These are phyloP conservation scores for Cyberlindnera lachancei DNA, from an alignment of 805 yeast genomes.

Conservation along the genomic window DNA sequence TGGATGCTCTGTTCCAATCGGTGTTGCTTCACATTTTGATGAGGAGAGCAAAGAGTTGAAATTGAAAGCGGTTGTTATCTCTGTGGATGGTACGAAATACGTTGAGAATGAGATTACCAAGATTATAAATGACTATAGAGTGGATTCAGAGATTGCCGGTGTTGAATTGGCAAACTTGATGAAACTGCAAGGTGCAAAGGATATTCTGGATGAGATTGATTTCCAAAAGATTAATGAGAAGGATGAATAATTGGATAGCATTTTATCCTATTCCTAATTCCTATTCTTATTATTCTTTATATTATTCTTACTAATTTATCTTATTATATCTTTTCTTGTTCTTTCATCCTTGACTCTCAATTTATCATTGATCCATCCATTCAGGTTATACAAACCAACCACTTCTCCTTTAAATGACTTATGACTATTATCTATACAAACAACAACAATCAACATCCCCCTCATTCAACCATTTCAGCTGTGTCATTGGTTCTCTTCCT, in stretches of 20 bases:
- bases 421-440: too few species aligned
- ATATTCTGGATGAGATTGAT: constrained; percentile 73
- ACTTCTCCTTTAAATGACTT: too few species aligned
- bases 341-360: too few species aligned
- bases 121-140: constrained; percentile 30
- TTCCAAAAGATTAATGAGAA: constrained; percentile 46
- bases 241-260: constrained; percentile 23
- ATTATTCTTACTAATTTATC: too few species aligned
- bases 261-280: too few species aligned
- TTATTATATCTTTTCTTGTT: too few species aligned
- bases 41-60: constrained; percentile 37
- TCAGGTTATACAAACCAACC: too few species aligned
- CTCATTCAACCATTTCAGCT: too few species aligned
- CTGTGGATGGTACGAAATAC: constrained; percentile 69
- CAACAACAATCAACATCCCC: too few species aligned
- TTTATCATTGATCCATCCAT: too few species aligned
- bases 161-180: constrained; percentile 56
- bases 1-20: constrained; percentile 97
- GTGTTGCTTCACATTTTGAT: constrained; percentile 61
- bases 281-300: too few species aligned
- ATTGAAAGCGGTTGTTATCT: constrained; percentile 68
- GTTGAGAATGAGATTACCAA: constrained; percentile 48
- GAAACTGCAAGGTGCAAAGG: constrained; percentile 72
- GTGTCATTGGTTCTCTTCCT: too few species aligned
- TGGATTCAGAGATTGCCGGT: constrained; percentile 70